phyloP scores from a whole-genome alignment of 1,284 basidiomycete species.

The Cutaneotrichosporon cutaneum region DNA sequence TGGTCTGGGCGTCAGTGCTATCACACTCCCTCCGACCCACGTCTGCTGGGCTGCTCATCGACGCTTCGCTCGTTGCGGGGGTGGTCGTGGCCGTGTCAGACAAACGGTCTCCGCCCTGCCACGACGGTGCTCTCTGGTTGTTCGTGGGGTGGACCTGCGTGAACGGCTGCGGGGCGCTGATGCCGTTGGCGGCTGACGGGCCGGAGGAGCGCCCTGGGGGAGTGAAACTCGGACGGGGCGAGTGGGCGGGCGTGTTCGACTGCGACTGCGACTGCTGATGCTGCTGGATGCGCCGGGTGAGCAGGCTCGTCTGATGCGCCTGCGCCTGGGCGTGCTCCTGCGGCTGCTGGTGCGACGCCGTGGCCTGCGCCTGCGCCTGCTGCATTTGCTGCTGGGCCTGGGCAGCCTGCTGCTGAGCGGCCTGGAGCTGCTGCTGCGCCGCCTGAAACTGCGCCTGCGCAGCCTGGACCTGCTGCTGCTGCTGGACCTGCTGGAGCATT shows the following conservation, averaged over 20 bases:
- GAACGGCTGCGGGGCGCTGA: not conserved
- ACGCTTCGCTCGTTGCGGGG: not conserved
- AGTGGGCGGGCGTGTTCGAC: conserved; percentile 13
- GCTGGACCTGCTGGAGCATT: conserved; percentile 18
- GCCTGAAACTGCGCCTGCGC: conserved; percentile 14
- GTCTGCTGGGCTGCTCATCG: conserved; percentile 35
- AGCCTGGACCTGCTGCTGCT: conserved; percentile 12
- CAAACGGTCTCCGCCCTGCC: not conserved
- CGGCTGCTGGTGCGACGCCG: conserved; percentile 9
- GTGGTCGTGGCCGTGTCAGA: not conserved
- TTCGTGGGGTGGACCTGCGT: not conserved
- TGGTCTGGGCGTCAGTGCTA: conserved; percentile 14
- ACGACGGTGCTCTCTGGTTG: not conserved
- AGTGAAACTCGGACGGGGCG: not conserved
- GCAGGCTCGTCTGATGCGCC: conserved; percentile 28
- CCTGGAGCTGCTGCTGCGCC: conserved; percentile 16
- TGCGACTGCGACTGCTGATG: conserved; percentile 15
- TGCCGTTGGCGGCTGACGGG: not conserved
- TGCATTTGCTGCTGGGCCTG: conserved; percentile 13
- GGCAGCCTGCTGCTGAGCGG: conserved; percentile 3
- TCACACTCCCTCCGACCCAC: conserved; percentile 17
- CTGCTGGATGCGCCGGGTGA: conserved; percentile 40
- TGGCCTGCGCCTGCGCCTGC: conserved; percentile 8
- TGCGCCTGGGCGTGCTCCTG: conserved; percentile 12
- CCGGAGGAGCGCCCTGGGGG: not conserved